Conservation (phyloP, 768 basidiomycete genomes). For the Hysterangium stoloniferum region DNA sequence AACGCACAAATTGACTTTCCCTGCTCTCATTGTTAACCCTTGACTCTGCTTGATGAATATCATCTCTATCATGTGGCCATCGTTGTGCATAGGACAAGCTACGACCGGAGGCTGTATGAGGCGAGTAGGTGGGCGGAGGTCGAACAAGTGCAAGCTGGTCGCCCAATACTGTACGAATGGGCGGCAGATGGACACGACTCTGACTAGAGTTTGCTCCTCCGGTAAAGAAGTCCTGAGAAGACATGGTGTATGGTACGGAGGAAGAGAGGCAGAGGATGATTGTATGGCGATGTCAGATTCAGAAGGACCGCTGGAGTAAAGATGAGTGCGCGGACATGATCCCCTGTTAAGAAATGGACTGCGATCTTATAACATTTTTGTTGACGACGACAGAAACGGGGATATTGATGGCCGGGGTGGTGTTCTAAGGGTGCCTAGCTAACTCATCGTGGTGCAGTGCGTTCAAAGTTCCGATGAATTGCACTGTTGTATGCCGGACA, state of each 20-base stretch:
- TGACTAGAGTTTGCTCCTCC: background rate
- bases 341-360: no score
- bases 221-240: background rate
- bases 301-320: background rate
- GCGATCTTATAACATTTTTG: no score
- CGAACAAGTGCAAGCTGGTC: background rate
- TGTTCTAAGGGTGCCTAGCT: no score
- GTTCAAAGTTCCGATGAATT: no score
- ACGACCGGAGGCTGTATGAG: background rate
- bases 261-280: background rate
- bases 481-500: no score
- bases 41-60: background rate
- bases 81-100: background rate
- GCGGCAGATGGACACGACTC: background rate
- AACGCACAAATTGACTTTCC: no score
- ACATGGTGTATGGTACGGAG: background rate
- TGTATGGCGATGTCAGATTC: background rate
- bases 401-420: no score
- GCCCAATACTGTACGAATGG: constrained; percentile 8
- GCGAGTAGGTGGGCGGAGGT: background rate
- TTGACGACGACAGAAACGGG: no score
- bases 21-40: background rate
- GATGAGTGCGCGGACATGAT: background rate
- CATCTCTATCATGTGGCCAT: background rate
- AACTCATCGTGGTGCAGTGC: no score